A percentile compares a stretch with the other conserved stretches of the same genome.
These are phyloP conservation scores for Sporothrix pseudoabietina DNA, from an alignment of 2,329 filamentous ascomycete genomes.

Conservation along the genomic window DNA sequence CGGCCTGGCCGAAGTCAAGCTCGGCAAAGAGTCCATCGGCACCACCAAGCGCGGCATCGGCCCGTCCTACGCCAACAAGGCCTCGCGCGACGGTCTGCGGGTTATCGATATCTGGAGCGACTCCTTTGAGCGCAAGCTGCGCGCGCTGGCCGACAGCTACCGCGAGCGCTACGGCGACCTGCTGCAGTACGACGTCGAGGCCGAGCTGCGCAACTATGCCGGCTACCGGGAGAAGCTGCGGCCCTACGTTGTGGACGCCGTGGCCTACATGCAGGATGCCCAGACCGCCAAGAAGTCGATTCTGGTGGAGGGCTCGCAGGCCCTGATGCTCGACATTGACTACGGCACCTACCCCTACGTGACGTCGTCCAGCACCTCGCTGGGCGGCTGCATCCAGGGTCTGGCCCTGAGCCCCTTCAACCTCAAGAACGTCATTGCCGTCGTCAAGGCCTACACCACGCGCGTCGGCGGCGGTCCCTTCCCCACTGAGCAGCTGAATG, in stretches of 20 bases:
- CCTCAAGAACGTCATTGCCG: slow-evolving; percentile 57
- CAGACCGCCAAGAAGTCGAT: slow-evolving; percentile 57
- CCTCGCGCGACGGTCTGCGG: slow-evolving; percentile 65
- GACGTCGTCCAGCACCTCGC: slow-evolving; percentile 59
- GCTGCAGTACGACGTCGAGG: slow-evolving; percentile 64
- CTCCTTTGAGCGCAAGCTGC: slow-evolving; percentile 67
- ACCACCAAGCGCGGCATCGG: slow-evolving; percentile 37
- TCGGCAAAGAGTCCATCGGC: slow-evolving; percentile 43
- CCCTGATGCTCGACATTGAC: slow-evolving; percentile 55
- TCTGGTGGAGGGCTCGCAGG: slow-evolving; percentile 60
- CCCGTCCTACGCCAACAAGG: slow-evolving; percentile 54
- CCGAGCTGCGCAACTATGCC: slow-evolving; percentile 66
- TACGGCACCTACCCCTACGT: slow-evolving; percentile 63
- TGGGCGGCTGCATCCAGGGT: slow-evolving; percentile 52
- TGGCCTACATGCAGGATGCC: slow-evolving; percentile 53
- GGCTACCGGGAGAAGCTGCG: slow-evolving; percentile 59
- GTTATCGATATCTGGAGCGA: slow-evolving; percentile 69
- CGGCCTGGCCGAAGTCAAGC: slow-evolving; percentile 45
- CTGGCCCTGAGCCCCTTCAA: slow-evolving; percentile 36
- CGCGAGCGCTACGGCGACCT: slow-evolving; percentile 67
- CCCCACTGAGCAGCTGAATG: slow-evolving; percentile 56
- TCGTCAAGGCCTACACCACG: slow-evolving; percentile 69
- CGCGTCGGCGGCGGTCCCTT: slow-evolving; percentile 62
- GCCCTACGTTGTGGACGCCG: slow-evolving; percentile 66
- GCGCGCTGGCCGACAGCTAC: slow-evolving; percentile 62